Conservation (phyloP, 1,284 basidiomycete genomes). For the Ceratobasidium papillatum region DNA sequence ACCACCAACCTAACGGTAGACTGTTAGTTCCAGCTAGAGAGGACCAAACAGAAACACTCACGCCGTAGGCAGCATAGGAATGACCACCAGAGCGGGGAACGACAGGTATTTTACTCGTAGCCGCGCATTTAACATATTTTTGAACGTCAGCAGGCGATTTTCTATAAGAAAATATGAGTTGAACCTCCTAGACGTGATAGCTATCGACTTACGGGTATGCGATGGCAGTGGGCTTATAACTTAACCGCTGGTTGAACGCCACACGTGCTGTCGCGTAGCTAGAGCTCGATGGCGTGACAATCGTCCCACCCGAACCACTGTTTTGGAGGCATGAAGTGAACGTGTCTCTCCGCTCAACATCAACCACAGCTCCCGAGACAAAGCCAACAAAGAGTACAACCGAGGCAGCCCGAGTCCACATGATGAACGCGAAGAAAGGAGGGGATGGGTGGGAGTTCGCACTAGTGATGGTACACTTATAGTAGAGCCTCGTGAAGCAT, state of each 20-base stretch:
- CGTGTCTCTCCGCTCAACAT: slow-evolving; percentile 14
- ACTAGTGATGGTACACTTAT: background rate
- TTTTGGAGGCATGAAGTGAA: slow-evolving; percentile 23
- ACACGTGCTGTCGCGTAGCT: slow-evolving; percentile 15
- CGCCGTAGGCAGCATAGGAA: slow-evolving; percentile 44
- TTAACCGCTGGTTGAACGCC: slow-evolving; percentile 43
- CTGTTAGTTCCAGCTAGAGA: background rate
- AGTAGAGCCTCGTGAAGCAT: background rate
- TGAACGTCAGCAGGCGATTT: slow-evolving; percentile 40
- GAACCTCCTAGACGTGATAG: background rate
- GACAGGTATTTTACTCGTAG: slow-evolving; percentile 35
- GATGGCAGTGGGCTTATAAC: slow-evolving; percentile 42
- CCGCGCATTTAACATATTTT: slow-evolving; percentile 43
- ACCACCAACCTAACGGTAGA: slow-evolving; percentile 41
- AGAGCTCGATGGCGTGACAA: slow-evolving; percentile 25
- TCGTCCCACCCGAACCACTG: slow-evolving; percentile 6
- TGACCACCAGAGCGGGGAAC: slow-evolving; percentile 45
- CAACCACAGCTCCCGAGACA: slow-evolving; percentile 17
- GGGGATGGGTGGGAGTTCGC: background rate
- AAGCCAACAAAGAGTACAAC: slow-evolving; percentile 1
- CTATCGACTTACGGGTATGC: slow-evolving; percentile 41
- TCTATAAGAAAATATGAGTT: slow-evolving; percentile 2
- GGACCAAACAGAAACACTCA: slow-evolving; percentile 1
- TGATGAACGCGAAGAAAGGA: background rate
- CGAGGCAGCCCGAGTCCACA: slow-evolving; percentile 18